phyloP scores from a whole-genome alignment of 1,139 yeast genomes.

The Lodderomyces parapsilosis region DNA sequence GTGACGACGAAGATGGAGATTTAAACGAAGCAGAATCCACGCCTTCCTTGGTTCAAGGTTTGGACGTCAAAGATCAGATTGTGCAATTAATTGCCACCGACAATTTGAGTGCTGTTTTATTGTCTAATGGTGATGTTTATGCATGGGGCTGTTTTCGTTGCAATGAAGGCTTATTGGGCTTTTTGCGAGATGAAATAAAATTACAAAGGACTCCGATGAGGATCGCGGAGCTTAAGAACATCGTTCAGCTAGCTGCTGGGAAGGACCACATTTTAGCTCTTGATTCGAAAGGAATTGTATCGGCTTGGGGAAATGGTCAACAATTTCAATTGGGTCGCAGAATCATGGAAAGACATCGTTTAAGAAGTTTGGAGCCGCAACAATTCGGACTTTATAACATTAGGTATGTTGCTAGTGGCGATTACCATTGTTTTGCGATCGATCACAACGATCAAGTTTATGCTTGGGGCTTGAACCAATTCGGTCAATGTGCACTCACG shows the following conservation, averaged over 20 bases:
- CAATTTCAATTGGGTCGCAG: slow-evolving; percentile 88
- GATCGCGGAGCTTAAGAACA: slow-evolving; percentile 60
- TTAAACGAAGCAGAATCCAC: slow-evolving; percentile 86
- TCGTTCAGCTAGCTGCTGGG: slow-evolving; percentile 88
- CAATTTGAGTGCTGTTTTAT: slow-evolving; percentile 77
- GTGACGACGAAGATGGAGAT: slow-evolving; percentile 77
- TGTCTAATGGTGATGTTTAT: slow-evolving; percentile 82
- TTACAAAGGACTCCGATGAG: slow-evolving; percentile 69
- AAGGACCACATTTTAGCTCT: slow-evolving; percentile 88
- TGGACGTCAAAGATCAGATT: slow-evolving; percentile 35
- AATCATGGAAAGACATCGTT: slow-evolving; percentile 72
- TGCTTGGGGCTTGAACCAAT: slow-evolving; percentile 96
- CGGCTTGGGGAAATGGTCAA: slow-evolving; percentile 97
- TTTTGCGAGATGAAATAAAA: slow-evolving; percentile 56
- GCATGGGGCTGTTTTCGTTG: slow-evolving; percentile 98
- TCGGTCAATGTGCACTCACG: slow-evolving; percentile 91
- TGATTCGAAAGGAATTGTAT: slow-evolving; percentile 81
- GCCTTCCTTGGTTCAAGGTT: slow-evolving; percentile 58
- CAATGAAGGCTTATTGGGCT: slow-evolving; percentile 89
- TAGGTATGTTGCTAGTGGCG: slow-evolving; percentile 86
- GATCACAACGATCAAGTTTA: slow-evolving; percentile 67
- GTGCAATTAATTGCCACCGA: slow-evolving; percentile 93
- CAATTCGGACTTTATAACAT: slow-evolving; percentile 77
- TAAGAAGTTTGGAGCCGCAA: slow-evolving; percentile 69
- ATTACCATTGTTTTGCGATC: slow-evolving; percentile 93